Evolutionary conservation across 805 yeast genomes (phyloP), one percentile per base, ranked within the genome.

Genomic region (Wickerhamomyces tratensis): DNA sequence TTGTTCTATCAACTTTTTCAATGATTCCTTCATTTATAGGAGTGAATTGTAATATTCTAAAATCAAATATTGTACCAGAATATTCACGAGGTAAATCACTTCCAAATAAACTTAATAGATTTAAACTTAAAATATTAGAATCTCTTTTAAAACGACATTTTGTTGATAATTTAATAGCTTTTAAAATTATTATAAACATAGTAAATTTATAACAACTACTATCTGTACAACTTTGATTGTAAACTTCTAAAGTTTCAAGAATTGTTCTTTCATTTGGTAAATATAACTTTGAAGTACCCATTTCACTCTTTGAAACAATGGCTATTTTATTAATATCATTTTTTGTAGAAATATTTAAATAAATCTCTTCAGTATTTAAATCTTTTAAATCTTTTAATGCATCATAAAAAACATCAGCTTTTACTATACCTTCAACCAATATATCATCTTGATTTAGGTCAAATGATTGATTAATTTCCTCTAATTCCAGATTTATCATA

Each of bases 301-400:
- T 69, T n/a, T 79, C 83, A 10, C 91, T 85, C 35, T 69, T 71
- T 0, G 93, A 81, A 6, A 83, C 72, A 41, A 87, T 53, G 5
- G 69, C 69, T 3, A 62, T 53, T 30, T 54, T 56, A 29, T 58
- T 58, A 15, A 42, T 49, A 25, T 51, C 43, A 25, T 47, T 53
- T 7, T 48, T 50, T 7, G 62, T 56, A 12, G 66, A 61, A 7
- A 70, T 72, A 50, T 69, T 74, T 1, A 76, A 40, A 38, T 68
- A 72, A 31, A 79, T 64, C 37, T 72, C 74, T 37, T 71, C 70
- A 6, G 81, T 69, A 20, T 68, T 68, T 10, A 77, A 58, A 41
- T 77, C 81, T 43, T 71, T 74, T 51, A 81, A 57, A 47, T 80
- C 86, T 43, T 69, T 71, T 15, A 80, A 48, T 0, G 76, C 73